Base-by-base conservation (phyloP, 2,329 filamentous ascomycete genomes). In the Coniochaeta sp. region DNA sequence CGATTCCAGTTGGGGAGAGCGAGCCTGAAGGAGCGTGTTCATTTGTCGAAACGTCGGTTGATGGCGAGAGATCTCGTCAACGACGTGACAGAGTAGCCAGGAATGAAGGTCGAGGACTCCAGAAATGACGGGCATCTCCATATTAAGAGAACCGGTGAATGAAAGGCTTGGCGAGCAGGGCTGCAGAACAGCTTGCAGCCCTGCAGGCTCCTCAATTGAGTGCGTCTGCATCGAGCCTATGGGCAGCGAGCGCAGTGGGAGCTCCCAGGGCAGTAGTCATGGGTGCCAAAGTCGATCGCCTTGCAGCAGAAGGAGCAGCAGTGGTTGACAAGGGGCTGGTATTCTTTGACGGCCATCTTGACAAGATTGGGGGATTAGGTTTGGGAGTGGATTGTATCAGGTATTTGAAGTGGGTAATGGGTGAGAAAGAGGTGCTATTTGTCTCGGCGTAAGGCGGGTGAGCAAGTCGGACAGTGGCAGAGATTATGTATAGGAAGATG, bases 271-370 rank as follows among this genome's bases (percentile, higher is more conserved):
- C 79, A 82, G 67, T 76, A 78, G 64, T 82, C 79, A 67, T 82
- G 79, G 56, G 77, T 76, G 63, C 79, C 79, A 60, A 77, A 77
- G 66, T 81, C 77, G 59, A 76, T 73, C 36, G 76, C 76, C 66
- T 77, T 79, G 73, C 79, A 82, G 71, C 79, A 82, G 65, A 76
- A 79, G 28, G 75, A 74, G 73, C 79, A 82, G 77, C 79, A 82
- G 65, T 74, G 67, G 71, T 78, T 74, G 72, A 81, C 75, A 60
- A 79, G 77, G 60, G 74, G 73, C 63, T 76, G 69, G 64, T 71
- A 68, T 59, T 77, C 76, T 66, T 74, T 73, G 71, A 74, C 67
- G 66, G 72, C 72, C 78, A 26, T 60, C 31, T 44, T 38, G 43
- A 55, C 33, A 8, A 40, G 19, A 26, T n/a, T 8, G 9, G 26